Percentiles rank a stretch among this genome's conserved stretches.
Evolutionary conservation across 768 basidiomycete genomes (phyloP).

Genomic region (Phylloporus sp.): DNA sequence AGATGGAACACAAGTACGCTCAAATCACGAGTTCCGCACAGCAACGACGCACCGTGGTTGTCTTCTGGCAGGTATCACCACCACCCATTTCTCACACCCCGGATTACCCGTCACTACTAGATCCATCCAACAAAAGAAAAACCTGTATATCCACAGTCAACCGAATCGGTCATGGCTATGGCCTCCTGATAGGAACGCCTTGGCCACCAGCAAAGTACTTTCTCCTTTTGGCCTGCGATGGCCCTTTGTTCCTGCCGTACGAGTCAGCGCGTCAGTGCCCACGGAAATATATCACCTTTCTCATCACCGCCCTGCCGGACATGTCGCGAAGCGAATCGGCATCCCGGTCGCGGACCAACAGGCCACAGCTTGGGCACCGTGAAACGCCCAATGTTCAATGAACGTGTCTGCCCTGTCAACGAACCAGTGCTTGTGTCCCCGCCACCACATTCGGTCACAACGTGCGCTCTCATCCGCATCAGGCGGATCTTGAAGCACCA

Average conservation of each 20-base stretch:
- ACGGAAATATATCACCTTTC: neutral
- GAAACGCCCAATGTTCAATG: constrained; percentile 1
- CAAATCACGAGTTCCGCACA: constrained; percentile 2
- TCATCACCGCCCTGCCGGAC: neutral
- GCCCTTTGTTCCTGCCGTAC: neutral
- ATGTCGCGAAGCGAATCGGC: neutral
- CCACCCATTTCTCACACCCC: neutral
- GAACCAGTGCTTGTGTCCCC: constrained; percentile 11
- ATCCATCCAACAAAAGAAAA: constrained; percentile 1
- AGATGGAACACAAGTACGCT: neutral
- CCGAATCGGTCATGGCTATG: constrained; percentile 19
- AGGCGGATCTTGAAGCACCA: constrained; percentile 14
- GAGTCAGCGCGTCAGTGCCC: neutral
- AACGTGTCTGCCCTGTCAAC: constrained; percentile 3
- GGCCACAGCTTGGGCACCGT: constrained; percentile 1
- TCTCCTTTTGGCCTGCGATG: neutral
- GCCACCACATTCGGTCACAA: neutral
- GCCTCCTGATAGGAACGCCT: neutral
- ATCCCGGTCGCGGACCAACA: neutral
- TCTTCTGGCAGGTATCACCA: neutral
- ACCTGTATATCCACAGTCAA: neutral
- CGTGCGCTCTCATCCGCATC: constrained; percentile 8
- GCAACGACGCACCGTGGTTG: constrained; percentile 2
- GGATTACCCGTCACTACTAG: constrained; percentile 1
- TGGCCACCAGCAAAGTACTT: constrained; percentile 3